These are phyloP conservation scores for Hirsutella minnesotensis DNA, from an alignment of 2,329 filamentous ascomycete species.

Conservation along the genomic window DNA sequence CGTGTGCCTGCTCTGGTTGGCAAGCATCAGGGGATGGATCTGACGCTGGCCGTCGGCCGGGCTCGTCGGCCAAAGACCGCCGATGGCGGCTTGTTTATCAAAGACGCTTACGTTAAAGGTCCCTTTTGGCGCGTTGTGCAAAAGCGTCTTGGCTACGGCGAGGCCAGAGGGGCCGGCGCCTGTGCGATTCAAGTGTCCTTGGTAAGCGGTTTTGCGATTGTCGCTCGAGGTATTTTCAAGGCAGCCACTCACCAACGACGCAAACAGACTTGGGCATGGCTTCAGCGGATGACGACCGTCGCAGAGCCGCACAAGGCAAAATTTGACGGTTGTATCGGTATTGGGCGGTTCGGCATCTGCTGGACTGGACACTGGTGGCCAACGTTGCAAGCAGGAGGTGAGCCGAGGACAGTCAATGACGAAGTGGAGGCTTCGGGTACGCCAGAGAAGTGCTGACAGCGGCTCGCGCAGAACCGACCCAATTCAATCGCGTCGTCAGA, in stretches of 20 bases:
- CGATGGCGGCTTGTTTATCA: slow-evolving; percentile 53
- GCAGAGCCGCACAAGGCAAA: no score
- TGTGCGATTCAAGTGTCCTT: slow-evolving; percentile 15
- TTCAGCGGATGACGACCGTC: no score
- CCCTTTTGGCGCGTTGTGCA: slow-evolving; percentile 41
- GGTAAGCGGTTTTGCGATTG: not conserved
- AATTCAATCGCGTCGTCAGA: no score
- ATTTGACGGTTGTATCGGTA: no score
- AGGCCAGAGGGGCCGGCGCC: slow-evolving; percentile 59
- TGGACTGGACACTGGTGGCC: no score
- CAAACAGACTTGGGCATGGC: slow-evolving; percentile 28
- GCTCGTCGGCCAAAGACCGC: slow-evolving; percentile 63
- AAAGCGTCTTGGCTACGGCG: slow-evolving; percentile 60
- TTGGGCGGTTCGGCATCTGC: no score
- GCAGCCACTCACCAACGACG: slow-evolving; percentile 22
- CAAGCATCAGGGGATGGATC: slow-evolving; percentile 55
- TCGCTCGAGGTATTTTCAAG: not conserved
- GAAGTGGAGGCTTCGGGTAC: no score
- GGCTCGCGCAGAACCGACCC: no score
- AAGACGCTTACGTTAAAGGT: slow-evolving; percentile 59
- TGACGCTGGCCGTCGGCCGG: slow-evolving; percentile 36
- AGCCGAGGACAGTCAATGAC: no score
- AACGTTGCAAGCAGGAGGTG: no score
- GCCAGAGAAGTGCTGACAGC: no score
- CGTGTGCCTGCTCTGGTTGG: slow-evolving; percentile 68